Base-by-base conservation (phyloP, 139 green algal genomes). In the Chlamydomonas asymmetrica region DNA sequence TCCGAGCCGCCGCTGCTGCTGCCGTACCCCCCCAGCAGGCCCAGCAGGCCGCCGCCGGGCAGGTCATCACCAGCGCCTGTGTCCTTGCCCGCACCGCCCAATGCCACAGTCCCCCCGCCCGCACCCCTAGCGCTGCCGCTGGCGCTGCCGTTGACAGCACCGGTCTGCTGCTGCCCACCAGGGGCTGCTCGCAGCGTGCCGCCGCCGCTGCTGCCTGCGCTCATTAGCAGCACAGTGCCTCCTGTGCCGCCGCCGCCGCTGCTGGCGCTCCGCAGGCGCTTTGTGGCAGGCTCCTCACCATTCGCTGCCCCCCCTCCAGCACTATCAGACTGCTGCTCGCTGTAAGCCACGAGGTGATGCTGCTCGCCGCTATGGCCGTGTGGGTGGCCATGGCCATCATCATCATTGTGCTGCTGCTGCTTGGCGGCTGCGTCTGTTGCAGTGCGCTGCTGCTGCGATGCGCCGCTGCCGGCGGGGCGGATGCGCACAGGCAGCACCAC, bases 21-120 rank as follows among this genome's bases (percentile, higher is more conserved):
- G 32, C 59, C 71, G 32, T 77, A 77, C 8, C 71, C 71, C 4
- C 71, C 71, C 4, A 77, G n/a, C 60, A 77, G 34, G 23, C 1
- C 20, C 1, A 23, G 59, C 31, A 70, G 59, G 3, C 71, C 71
- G 22, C 38, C 25, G 22, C 38, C 62, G n/a, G n/a, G n/a, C n/a
- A n/a, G n/a, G n/a, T n/a, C n/a, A n/a, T n/a, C n/a, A n/a, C n/a
- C n/a, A n/a, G n/a, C n/a, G n/a, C n/a, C n/a, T n/a, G n/a, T n/a
- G 23, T 23, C 32, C n/a, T 16, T 35, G 25, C 35, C 13, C 27
- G 25, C 52, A 40, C 67, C 29, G 10, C 18, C 25, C 49, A 48
- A 41, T 69, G 37, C 6, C 16, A 6, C 16, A 6, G 13, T 22
- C 52, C 20, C 16, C 9, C 20, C n/a, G 8, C 57, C n/a, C 8